Base-by-base conservation (phyloP, 2,329 filamentous ascomycete genomes). In the Lachnellula cervina region DNA sequence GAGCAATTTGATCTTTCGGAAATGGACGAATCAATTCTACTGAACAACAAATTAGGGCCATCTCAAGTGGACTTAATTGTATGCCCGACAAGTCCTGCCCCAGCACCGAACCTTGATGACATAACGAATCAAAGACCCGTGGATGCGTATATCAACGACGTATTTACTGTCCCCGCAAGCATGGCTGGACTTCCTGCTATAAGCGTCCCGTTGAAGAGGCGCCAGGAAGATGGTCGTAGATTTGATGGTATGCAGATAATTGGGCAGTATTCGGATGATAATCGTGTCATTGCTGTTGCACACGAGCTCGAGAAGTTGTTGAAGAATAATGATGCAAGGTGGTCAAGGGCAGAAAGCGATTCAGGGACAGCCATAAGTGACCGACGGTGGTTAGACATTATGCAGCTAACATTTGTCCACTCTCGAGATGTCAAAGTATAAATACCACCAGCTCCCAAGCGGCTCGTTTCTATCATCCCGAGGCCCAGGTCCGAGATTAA, bases 111-210 rank as follows among this genome's bases (percentile, higher is more conserved):
- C 6, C 69, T 94, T 6, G 74, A 78, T 3, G 79, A 85, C 5
- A 69, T 94, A 35, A 64, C 74, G 58, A 66, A 71, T 9, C 77
- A 83, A 70, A 77, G 73, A 46, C 76, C 80, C 9, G 56, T 96
- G n/a, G 84, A 93, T 64, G 81, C 81, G 1, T 97, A 97, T 68
- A 88, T 89, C 77, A 96, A 94, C 67, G 94, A 99, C 73, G 87
- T 97, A 1, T 93, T 97, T 66, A 97, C 94, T 0, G 93, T 99
- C 1, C 94, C 94, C 1, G 91, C 93, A 2, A 97, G 91, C 73
- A 76, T 99, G 62, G 94, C 93, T 0, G 94, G 94, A 0, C 75
- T 99, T 54, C 94, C 94, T 3, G 89, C 92, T 11, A 81, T 97
- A 50, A 97, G 88, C 63, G 78, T 99, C 11, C 93, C 94, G 0